Evolutionary conservation across 257 asterid species (phyloP).

Genomic region (Hygrophila difformis): DNA sequence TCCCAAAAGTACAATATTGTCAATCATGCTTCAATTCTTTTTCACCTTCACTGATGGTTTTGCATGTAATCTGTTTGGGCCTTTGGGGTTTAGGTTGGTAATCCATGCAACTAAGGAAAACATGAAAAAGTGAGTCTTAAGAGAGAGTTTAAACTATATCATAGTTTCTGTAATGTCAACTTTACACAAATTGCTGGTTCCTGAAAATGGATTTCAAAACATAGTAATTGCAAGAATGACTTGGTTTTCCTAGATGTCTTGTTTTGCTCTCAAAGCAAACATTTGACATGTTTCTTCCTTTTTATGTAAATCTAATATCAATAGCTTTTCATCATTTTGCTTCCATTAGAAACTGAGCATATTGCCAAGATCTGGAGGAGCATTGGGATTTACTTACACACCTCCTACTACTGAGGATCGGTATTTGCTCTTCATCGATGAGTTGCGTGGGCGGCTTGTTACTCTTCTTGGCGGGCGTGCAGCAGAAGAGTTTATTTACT

Average conservation of each 20-base stretch:
- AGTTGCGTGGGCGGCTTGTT: conserved; percentile 94
- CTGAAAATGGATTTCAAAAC: not conserved
- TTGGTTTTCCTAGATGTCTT: too few species aligned
- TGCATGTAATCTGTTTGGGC: too few species aligned
- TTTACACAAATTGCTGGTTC: not conserved
- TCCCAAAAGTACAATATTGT: too few species aligned
- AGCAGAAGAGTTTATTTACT: conserved; percentile 85
- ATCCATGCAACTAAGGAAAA: too few species aligned
- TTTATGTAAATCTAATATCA: not conserved
- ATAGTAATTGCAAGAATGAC: not conserved
- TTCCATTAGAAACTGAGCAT: conserved; percentile 86
- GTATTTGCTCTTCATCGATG: conserved; percentile 90
- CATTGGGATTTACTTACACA: conserved; percentile 86
- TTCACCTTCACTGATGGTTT: too few species aligned
- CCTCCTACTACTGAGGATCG: conserved; percentile 93
- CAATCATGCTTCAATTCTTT: too few species aligned
- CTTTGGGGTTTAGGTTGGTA: too few species aligned
- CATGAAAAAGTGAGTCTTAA: too few species aligned
- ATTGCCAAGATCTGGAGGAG: conserved; percentile 98
- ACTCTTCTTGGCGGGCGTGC: conserved; percentile 99
- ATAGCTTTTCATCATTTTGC: conserved; percentile 10
- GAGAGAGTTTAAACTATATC: too few species aligned
- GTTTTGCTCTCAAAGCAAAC: too few species aligned
- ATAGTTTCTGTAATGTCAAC: not conserved
- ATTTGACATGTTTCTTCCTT: too few species aligned